Evolutionary conservation across 371 early-diverging fungal species (phyloP), one percentile per base, ranked within the genome.

Genomic region (Mortierella sp.): DNA sequence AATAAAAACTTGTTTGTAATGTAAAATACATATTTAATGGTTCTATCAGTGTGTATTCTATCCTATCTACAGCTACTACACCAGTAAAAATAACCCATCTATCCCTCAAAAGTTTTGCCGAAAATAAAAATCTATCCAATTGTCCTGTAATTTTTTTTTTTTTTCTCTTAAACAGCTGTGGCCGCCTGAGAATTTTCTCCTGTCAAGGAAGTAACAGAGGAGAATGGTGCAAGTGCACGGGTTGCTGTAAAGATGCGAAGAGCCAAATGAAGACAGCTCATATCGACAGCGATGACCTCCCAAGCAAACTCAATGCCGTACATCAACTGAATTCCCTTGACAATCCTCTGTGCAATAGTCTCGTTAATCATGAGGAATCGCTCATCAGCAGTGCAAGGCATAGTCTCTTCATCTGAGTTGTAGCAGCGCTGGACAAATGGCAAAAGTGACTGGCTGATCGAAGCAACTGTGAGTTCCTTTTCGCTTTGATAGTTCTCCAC

Each of bases 261-360:
- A 23, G 85, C 84, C 19, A 88, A 75, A 53, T 65, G 90, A 65
- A 63, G 86, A 61, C 75, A 72, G 31, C 66, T 61, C 73, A 72
- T 72, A 55, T 92, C 91, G 13, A 89, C 83, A 31, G 84, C 83
- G 1, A 96, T 89, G 7, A 96, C 94, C 60, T 94, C 92, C 88
- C 93, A 91, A 3, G 95, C 91, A 85, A 96, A 96, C 61, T 96
- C 96, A 43, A 97, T 90, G 35, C 93, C 93, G 79, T 92, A 96
- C 73, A 91, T 89, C 45, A 90, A 84, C 60, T 91, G 89, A 70
- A 96, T 91, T 12, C 91, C 93, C 69, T 94, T 91, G 15, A 93
- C 95, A 34, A 96, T 88, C 35, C 93, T 87, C 64, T 86, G 88
- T 1, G 94, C 92, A 56, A 94, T 93, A 5, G 70, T 66, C 69